A percentile compares a stretch with the other conserved stretches of the same genome.
Conservation (phyloP, 768 basidiomycete genomes). For the Myochromella boudieri region DNA sequence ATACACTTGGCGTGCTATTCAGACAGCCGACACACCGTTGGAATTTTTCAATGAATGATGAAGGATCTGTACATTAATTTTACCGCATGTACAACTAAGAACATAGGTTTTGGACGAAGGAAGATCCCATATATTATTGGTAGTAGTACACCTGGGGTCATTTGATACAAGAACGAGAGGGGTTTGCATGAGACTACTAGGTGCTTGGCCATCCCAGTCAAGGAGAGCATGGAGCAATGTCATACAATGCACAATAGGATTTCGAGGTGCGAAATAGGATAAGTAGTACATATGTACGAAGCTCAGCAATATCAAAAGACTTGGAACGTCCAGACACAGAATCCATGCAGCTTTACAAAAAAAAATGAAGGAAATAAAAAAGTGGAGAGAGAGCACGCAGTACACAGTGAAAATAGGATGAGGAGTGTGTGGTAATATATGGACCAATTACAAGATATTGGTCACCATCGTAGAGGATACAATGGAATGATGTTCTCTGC, state of each 20-base stretch:
- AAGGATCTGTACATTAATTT: not conserved
- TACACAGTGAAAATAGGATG: constrained; percentile 17
- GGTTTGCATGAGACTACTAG: not conserved
- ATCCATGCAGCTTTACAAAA: constrained; percentile 17
- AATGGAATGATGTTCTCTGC: constrained; percentile 6
- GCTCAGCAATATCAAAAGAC: constrained; percentile 11
- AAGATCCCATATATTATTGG: constrained; percentile 4
- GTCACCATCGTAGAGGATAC: constrained; percentile 16
- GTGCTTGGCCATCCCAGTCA: not conserved
- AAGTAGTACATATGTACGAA: constrained; percentile 7
- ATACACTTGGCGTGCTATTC: constrained; percentile 64
- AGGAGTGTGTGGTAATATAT: not conserved
- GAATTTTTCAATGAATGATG: constrained; percentile 71
- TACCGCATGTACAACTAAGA: too few species aligned
- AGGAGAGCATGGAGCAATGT: not conserved
- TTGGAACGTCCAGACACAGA: constrained; percentile 16
- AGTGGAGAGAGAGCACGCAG: constrained; percentile 11
- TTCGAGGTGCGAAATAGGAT: not conserved
- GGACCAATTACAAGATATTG: not conserved
- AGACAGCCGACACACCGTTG: constrained; percentile 54
- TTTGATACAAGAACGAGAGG: constrained; percentile 11
- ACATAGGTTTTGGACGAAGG: not conserved
- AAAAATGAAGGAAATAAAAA: constrained; percentile 13
- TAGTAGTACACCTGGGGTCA: constrained; percentile 8
- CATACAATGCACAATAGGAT: constrained; percentile 6